Conservation (phyloP, 2,329 filamentous ascomycete species). For the Pseudophaeomoniella oleicola region DNA sequence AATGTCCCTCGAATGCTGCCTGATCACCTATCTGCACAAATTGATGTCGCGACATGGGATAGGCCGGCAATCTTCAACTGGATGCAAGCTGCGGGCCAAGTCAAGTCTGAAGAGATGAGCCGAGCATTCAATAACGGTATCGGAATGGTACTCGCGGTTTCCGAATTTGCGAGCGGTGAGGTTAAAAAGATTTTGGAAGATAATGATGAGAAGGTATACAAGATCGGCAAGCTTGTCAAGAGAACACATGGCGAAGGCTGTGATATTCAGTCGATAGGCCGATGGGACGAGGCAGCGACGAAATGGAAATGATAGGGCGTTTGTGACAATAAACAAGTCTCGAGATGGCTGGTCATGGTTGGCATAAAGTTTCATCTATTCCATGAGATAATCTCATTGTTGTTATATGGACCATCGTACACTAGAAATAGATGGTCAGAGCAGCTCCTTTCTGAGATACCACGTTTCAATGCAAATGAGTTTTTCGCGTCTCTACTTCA, state of each 20-base stretch:
- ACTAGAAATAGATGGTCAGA: no score
- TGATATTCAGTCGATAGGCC: not conserved
- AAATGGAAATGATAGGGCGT: not conserved
- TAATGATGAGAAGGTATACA: conserved; percentile 62
- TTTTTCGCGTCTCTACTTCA: no score
- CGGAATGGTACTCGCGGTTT: conserved; percentile 83
- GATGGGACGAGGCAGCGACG: not conserved
- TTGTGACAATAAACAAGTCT: no score
- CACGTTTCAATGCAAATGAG: no score
- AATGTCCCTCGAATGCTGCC: conserved; percentile 94
- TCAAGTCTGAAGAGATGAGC: conserved; percentile 67
- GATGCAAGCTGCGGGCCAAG: conserved; percentile 62
- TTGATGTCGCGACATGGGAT: conserved; percentile 64
- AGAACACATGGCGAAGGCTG: conserved; percentile 18
- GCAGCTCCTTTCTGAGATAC: no score
- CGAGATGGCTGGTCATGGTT: not conserved
- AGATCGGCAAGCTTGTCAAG: conserved; percentile 56
- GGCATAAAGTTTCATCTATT: no score
- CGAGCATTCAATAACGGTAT: conserved; percentile 90
- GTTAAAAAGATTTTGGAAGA: conserved; percentile 47
- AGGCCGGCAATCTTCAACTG: conserved; percentile 71
- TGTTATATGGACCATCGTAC: no score
- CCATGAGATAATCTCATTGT: no score
- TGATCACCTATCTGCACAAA: conserved; percentile 57
- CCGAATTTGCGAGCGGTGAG: conserved; percentile 44